These are phyloP conservation scores for Dalbergia cochinchinensis DNA, from an alignment of 306 rosid genomes.

Conservation along the genomic window DNA sequence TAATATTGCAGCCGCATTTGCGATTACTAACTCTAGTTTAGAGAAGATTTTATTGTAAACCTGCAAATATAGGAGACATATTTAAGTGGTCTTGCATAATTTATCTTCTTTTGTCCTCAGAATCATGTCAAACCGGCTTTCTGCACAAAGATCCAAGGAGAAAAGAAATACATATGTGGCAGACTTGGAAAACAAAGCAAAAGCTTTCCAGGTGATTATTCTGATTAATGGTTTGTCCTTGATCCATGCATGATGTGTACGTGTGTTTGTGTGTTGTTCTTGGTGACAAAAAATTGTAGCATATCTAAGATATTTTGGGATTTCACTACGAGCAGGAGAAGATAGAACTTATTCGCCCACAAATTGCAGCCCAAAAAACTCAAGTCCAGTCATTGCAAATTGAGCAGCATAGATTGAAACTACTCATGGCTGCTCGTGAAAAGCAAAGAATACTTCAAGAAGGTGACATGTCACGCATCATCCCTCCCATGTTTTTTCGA, in stretches of 20 bases:
- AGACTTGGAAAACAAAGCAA: slow-evolving; percentile 10
- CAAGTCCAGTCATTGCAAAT: slow-evolving; percentile 30
- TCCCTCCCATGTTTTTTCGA: neutral
- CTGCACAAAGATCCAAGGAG: slow-evolving; percentile 4
- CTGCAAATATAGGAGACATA: no score
- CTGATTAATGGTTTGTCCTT: neutral
- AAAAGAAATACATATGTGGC: neutral
- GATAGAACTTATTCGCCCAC: slow-evolving; percentile 39
- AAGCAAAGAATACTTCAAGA: slow-evolving; percentile 40
- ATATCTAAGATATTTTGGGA: neutral
- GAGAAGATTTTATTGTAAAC: no score
- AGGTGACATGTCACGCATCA: slow-evolving; percentile 42
- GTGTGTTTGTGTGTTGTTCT: neutral
- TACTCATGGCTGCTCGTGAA: slow-evolving; percentile 32
- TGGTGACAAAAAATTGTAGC: neutral
- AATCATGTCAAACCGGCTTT: neutral
- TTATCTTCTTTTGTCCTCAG: neutral
- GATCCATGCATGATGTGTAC: neutral
- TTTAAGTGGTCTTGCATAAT: neutral
- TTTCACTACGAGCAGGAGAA: slow-evolving; percentile 44
- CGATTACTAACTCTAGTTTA: no score
- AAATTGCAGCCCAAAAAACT: slow-evolving; percentile 38
- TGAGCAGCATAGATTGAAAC: slow-evolving; percentile 52
- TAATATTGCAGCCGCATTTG: no score
- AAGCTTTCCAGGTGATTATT: slow-evolving; percentile 4